Evolutionary conservation across 257 asterid genomes (phyloP).

Genomic region (Nicotiana tomentosiformis): DNA sequence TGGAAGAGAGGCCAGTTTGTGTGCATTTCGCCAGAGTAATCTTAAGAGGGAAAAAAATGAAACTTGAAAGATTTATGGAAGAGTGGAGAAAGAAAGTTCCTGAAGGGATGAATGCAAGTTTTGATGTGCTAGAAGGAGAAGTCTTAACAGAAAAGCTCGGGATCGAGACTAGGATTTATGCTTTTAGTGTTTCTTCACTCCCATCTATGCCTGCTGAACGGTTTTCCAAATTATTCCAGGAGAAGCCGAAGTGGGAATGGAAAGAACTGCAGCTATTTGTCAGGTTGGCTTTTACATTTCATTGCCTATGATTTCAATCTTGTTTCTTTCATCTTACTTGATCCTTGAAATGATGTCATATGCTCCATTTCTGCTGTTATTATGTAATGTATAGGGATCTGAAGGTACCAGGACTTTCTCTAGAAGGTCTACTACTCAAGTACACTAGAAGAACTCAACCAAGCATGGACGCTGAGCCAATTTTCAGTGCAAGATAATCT

Average conservation of each 20-base stretch:
- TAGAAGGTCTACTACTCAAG: conserved; percentile 84
- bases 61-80: conserved; percentile 57
- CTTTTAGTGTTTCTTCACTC: conserved; percentile 64
- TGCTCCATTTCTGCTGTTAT: conserved; percentile 5
- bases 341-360: not conserved
- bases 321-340: conserved; percentile 6
- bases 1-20: conserved; percentile 66
- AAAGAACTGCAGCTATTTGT: conserved; percentile 81
- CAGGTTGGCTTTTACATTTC: conserved; percentile 36
- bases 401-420: conserved; percentile 81
- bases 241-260: conserved; percentile 85
- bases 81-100: conserved; percentile 72
- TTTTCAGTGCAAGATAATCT: conserved; percentile 70
- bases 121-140: conserved; percentile 89
- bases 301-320: not conserved
- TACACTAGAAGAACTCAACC: conserved; percentile 82
- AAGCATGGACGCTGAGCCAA: conserved; percentile 59
- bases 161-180: conserved; percentile 56
- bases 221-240: conserved; percentile 47
- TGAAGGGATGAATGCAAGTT: conserved; percentile 44
- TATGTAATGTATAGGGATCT: conserved; percentile 50
- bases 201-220: conserved; percentile 77
- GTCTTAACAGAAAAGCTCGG: conserved; percentile 72
- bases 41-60: conserved; percentile 62
- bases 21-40: conserved; percentile 69